phyloP scores from a whole-genome alignment of 306 rosid species.

The Arachis stenosperma region DNA sequence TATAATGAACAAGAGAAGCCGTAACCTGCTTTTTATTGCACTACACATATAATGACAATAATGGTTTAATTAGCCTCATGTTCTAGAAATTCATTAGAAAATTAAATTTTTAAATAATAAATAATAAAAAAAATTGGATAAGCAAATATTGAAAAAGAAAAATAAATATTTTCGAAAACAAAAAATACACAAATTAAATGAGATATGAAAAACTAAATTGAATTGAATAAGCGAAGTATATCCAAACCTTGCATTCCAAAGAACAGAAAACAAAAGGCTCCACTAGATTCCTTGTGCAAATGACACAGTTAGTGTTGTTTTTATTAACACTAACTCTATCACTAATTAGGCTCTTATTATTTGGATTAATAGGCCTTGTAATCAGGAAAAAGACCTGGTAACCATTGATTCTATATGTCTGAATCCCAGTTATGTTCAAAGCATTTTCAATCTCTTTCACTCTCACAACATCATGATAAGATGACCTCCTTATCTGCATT shows the following conservation, averaged over 20 bases:
- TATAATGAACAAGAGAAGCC: too few relatives aligned
- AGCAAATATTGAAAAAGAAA: too few relatives aligned
- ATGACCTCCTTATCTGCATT: conserved; percentile 64
- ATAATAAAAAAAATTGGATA: too few relatives aligned
- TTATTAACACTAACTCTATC: background rate
- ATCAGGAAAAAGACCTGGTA: conserved; percentile 55
- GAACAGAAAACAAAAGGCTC: conserved; percentile 59
- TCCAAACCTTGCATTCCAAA: conserved; percentile 66
- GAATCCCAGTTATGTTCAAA: conserved; percentile 52
- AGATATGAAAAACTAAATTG: too few relatives aligned
- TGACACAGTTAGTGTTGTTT: conserved; percentile 39
- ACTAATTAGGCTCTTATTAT: background rate
- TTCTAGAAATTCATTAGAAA: too few relatives aligned
- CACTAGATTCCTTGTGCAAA: conserved; percentile 47
- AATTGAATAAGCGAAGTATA: too few relatives aligned
- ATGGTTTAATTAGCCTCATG: too few relatives aligned
- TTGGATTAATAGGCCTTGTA: conserved; percentile 36
- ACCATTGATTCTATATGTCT: conserved; percentile 56
- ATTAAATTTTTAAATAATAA: too few relatives aligned
- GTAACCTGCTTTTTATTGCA: too few relatives aligned
- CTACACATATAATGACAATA: too few relatives aligned
- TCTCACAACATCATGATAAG: conserved; percentile 57
- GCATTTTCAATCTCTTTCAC: conserved; percentile 46
- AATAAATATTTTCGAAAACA: too few relatives aligned
- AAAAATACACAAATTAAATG: too few relatives aligned